phyloP scores from a whole-genome alignment of 306 rosid genomes.

The Nissolia schottii region DNA sequence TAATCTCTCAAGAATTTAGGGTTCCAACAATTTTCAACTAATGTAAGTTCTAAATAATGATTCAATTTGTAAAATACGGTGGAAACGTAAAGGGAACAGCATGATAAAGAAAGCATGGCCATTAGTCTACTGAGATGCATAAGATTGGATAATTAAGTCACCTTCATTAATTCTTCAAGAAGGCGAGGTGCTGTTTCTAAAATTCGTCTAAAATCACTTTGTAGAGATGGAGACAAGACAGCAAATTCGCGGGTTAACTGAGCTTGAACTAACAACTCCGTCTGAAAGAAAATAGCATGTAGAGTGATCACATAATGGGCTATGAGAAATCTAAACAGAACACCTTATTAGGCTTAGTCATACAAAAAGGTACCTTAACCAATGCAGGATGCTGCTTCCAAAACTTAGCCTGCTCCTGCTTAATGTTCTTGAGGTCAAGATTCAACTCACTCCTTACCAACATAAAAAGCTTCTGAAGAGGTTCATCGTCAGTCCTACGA shows the following conservation, averaged over 20 bases:
- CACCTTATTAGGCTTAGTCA: not conserved
- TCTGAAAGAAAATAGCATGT: constrained; percentile 50
- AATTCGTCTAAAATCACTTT: constrained; percentile 75
- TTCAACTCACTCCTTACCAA: constrained; percentile 95
- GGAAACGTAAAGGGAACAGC: constrained; percentile 4
- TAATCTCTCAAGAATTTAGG: not conserved
- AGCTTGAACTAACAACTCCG: constrained; percentile 94
- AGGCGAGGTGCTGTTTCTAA: constrained; percentile 94
- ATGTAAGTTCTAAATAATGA: not conserved
- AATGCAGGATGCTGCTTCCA: constrained; percentile 98
- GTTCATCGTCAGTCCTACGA: constrained; percentile 91
- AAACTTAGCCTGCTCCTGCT: constrained; percentile 98
- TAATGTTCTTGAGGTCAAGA: constrained; percentile 95
- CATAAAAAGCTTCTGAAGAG: constrained; percentile 94
- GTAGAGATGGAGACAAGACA: constrained; percentile 67
- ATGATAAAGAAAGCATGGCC: constrained; percentile 2
- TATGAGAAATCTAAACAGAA: constrained; percentile 21
- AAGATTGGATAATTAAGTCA: constrained; percentile 31
- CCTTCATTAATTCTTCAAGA: constrained; percentile 99
- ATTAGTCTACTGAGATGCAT: constrained; percentile 8
- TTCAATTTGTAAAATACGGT: not conserved
- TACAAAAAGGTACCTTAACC: constrained; percentile 64
- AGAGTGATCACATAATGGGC: constrained; percentile 20
- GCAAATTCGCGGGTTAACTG: constrained; percentile 80
- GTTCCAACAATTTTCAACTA: not conserved